Percentiles rank a stretch among this genome's conserved stretches.
phyloP scores from a whole-genome alignment of 2,329 filamentous ascomycete genomes.

The Emmonsiellopsis sp. region DNA sequence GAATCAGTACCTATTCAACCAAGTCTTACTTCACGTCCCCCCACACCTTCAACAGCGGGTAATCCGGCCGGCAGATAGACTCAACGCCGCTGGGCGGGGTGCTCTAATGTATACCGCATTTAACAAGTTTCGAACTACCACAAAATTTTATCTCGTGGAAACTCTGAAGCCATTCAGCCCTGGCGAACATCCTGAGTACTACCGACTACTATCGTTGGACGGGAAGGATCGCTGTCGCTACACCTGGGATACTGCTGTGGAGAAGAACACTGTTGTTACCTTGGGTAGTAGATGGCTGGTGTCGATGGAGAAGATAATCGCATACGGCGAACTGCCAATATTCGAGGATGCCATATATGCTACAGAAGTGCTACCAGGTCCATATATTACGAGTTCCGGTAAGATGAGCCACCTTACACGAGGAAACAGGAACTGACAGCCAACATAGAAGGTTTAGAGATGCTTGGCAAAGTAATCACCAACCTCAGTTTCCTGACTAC shows the following conservation, averaged over 20 bases:
- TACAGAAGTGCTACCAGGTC: too few relatives aligned
- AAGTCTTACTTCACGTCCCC: slow-evolving; percentile 96
- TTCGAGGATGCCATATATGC: slow-evolving; percentile 98
- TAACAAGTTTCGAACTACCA: slow-evolving; percentile 90
- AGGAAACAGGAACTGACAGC: too few relatives aligned
- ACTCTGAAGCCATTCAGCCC: slow-evolving; percentile 98
- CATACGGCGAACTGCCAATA: slow-evolving; percentile 94
- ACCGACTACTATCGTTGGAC: slow-evolving; percentile 90
- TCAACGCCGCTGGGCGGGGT: slow-evolving; percentile 95
- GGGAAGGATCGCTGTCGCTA: slow-evolving; percentile 99
- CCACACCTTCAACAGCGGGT: slow-evolving; percentile 98
- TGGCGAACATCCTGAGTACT: slow-evolving; percentile 94
- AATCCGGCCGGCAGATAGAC: slow-evolving; percentile 95
- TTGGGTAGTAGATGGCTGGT: slow-evolving; percentile 96
- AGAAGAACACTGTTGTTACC: too few relatives aligned
- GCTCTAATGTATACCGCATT: slow-evolving; percentile 97
- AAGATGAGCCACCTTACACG: too few relatives aligned
- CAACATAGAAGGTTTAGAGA: too few relatives aligned
- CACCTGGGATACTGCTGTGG: slow-evolving; percentile 94
- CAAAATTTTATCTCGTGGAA: slow-evolving; percentile 98
- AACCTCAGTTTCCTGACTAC: too few relatives aligned
- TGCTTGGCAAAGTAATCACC: too few relatives aligned
- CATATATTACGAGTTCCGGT: too few relatives aligned
- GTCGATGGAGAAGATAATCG: slow-evolving; percentile 97
- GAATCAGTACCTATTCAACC: slow-evolving; percentile 97